Evolutionary conservation across 805 yeast genomes (phyloP), one percentile per base, ranked within the genome.

Genomic region (Ogataea glucozyma): DNA sequence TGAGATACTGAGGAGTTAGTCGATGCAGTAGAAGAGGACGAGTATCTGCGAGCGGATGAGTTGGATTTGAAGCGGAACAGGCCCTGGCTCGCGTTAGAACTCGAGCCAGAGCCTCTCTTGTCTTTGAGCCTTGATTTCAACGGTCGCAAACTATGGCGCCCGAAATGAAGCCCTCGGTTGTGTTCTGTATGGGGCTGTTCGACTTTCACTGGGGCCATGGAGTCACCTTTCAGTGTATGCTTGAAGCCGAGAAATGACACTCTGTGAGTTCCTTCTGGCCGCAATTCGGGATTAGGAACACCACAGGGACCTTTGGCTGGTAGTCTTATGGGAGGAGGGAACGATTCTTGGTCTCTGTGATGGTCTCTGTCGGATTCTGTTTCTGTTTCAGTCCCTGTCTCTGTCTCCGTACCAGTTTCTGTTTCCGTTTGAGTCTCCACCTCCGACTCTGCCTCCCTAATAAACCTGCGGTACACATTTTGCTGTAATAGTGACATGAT

Each of bases 391-490:
- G n/a, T n/a, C n/a, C n/a, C n/a, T n/a, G n/a, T n/a, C n/a, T n/a
- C n/a, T n/a, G n/a, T n/a, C n/a, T n/a, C n/a, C n/a, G n/a, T n/a
- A n/a, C n/a, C n/a, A n/a, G n/a, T n/a, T n/a, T n/a, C n/a, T n/a
- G n/a, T n/a, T n/a, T n/a, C n/a, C n/a, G n/a, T n/a, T n/a, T n/a
- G n/a, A n/a, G n/a, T 24, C 6, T 31, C 44, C 6, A 29, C 9
- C 32, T 52, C 46, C 3, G 34, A 8, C 23, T 44, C 53, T 13
- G 44, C 40, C 12, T 41, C 38, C 24, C 52, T 34, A 18, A 57
- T 40, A 31, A 53, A 57, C 12, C 40, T 18, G 30, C 44, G 38
- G 30, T 55, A 57, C 9, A 55, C 50, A 29, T 57, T 57, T 40
- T 53, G 56, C 14, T 52, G 41, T 4, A 57, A 38, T 17, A 57